Evolutionary conservation across 441 rosid species (phyloP).

Genomic region (Omphalea diandra): DNA sequence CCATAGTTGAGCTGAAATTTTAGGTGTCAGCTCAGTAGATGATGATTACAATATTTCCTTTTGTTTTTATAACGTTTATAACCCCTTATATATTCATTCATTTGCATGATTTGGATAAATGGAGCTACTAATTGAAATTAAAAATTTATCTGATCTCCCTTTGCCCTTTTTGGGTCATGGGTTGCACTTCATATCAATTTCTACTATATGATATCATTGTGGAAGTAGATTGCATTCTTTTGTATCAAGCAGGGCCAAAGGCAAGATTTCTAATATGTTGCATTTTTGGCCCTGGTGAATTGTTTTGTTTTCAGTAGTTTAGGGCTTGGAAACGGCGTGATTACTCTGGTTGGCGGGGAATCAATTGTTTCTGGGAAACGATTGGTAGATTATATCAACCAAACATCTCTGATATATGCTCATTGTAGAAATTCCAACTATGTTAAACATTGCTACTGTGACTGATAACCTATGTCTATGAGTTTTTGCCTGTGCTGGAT

Average conservation of each 20-base stretch:
- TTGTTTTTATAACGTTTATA: constrained; percentile 13
- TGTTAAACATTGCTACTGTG: too few species aligned
- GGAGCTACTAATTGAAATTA: constrained; percentile 17
- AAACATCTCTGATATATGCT: not conserved
- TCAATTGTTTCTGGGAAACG: not conserved
- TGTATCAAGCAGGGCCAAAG: not conserved
- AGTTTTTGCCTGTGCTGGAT: too few species aligned
- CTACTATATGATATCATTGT: not conserved
- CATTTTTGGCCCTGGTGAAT: too few species aligned
- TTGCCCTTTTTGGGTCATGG: not conserved
- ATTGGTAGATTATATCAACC: not conserved
- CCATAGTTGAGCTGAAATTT: constrained; percentile 38
- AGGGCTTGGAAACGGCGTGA: too few species aligned
- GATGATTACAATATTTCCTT: constrained; percentile 6
- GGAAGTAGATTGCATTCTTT: not conserved
- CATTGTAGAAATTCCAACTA: not conserved
- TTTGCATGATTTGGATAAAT: constrained; percentile 24
- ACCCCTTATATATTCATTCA: constrained; percentile 23
- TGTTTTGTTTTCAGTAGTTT: too few species aligned
- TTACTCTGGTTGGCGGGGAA: not conserved
- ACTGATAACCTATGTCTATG: too few species aligned
- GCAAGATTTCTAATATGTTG: too few species aligned
- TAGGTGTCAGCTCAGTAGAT: constrained; percentile 42
- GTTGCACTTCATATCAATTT: constrained; percentile 10
- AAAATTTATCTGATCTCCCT: constrained; percentile 18